Conservation (phyloP, 352 stramenopile species). For the Globisporangium splendens region DNA sequence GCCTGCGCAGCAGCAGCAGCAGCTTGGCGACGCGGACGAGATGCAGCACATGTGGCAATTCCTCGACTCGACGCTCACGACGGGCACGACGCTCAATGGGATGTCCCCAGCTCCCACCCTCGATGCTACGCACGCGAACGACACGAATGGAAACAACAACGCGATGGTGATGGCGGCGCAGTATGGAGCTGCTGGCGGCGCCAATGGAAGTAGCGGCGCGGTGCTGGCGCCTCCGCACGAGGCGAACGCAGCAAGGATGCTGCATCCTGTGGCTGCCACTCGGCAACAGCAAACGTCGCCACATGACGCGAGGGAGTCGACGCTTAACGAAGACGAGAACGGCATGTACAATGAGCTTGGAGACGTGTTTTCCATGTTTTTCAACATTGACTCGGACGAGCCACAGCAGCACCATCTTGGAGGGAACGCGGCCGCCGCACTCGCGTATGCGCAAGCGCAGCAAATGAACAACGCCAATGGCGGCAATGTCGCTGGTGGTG, state of each 20-base stretch:
- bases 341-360: slow-evolving; percentile 65
- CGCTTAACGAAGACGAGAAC: slow-evolving; percentile 41
- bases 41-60: slow-evolving; percentile 70
- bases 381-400: slow-evolving; percentile 55
- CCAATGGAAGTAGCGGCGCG: slow-evolving; percentile 1
- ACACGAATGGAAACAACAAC: background rate
- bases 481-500: slow-evolving; percentile 9
- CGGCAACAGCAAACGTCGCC: slow-evolving; percentile 10
- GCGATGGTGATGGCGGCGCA: slow-evolving; percentile 9
- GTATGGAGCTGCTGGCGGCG: background rate
- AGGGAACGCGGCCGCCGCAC: background rate
- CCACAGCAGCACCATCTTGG: slow-evolving; percentile 7
- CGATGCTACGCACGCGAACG: background rate
- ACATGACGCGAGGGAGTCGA: slow-evolving; percentile 23
- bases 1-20: slow-evolving; percentile 3
- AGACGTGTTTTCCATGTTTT: slow-evolving; percentile 74
- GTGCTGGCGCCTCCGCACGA: background rate
- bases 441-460: slow-evolving; percentile 5
- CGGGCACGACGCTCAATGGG: slow-evolving; percentile 27
- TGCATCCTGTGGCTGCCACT: slow-evolving; percentile 15
- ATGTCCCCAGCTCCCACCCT: background rate
- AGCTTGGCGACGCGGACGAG: slow-evolving; percentile 26
- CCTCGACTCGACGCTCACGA: slow-evolving; percentile 51
- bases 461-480: slow-evolving; percentile 7
- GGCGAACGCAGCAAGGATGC: slow-evolving; percentile 10